A percentile compares a stretch with the other conserved stretches of the same genome.
Evolutionary conservation across 1,284 basidiomycete species (phyloP).

Genomic region (Coriolopsis trogii): DNA sequence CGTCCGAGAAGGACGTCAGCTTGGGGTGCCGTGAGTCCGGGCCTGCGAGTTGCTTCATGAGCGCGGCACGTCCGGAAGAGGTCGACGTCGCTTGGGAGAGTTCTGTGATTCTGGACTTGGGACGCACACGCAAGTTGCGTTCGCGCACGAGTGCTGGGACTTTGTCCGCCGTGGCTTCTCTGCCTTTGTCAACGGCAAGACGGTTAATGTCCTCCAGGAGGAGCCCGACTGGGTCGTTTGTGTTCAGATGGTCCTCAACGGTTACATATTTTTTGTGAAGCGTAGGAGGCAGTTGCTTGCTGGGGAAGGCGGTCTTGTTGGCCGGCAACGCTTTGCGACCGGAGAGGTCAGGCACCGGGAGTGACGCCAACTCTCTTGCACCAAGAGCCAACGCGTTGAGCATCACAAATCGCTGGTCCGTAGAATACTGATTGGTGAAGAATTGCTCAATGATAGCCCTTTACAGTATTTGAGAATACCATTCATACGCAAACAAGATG

Average conservation of each 20-base stretch:
- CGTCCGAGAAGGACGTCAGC: slow-evolving; percentile 59
- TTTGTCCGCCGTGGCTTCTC: slow-evolving; percentile 51
- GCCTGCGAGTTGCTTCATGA: slow-evolving; percentile 20
- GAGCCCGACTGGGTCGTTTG: slow-evolving; percentile 45
- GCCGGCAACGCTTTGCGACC: slow-evolving; percentile 35
- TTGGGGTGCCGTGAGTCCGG: slow-evolving; percentile 17
- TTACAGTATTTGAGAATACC: slow-evolving; percentile 4
- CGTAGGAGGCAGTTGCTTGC: slow-evolving; percentile 72
- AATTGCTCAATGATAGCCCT: slow-evolving; percentile 91
- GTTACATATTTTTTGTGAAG: slow-evolving; percentile 73
- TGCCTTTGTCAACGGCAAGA: slow-evolving; percentile 58
- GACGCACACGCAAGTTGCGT: slow-evolving; percentile 71
- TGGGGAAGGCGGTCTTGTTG: slow-evolving; percentile 65
- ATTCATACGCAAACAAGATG: background rate
- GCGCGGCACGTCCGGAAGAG: slow-evolving; percentile 20
- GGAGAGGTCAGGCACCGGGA: slow-evolving; percentile 52
- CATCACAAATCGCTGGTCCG: slow-evolving; percentile 82
- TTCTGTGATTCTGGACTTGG: slow-evolving; percentile 49
- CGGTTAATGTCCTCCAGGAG: slow-evolving; percentile 64
- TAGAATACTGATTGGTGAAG: slow-evolving; percentile 91
- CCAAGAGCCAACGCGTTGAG: slow-evolving; percentile 86
- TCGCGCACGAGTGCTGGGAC: slow-evolving; percentile 69
- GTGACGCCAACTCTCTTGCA: slow-evolving; percentile 81
- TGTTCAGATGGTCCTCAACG: slow-evolving; percentile 34
- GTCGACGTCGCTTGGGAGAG: slow-evolving; percentile 29